Base-by-base conservation (phyloP, 2,329 filamentous ascomycete genomes). In the Exophiala sp. region DNA sequence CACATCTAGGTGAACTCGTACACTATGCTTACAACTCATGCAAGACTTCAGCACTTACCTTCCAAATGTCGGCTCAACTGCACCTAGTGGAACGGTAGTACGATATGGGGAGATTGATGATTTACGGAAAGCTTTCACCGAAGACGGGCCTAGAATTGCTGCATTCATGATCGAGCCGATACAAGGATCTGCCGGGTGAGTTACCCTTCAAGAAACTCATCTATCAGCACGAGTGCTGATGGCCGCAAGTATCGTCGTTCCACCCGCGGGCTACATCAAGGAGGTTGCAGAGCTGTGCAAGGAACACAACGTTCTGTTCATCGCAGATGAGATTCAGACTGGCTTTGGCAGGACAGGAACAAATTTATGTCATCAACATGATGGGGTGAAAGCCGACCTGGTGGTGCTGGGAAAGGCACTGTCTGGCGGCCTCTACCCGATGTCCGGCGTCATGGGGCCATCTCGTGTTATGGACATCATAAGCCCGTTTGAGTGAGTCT, bases 271-370 rank as follows among this genome's bases (percentile, higher is more conserved):
- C 5, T 55, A 50, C 35, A 24, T 41, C 2, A 4, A 34, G 11
- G 52, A 29, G 3, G 47, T 55, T 12, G 46, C 39, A 12, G 47
- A 51, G 5, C 34, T 55, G 8, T 55, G 52, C 47, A 10, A 29
- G 3, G 16, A 50, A 16, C 34, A 55, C 33, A 35, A 35, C 40
- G 20, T 55, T 21, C 47, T 55, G 16, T 79, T 96, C 71, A 96
- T 96, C 67, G 90, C 94, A 60, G 90, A 96, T 70, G 91, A 96
- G 75, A 90, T 96, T 10, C 91, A 95, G 75, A 95, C 90, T 4
- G 91, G 90, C 69, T 85, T 95, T 29, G 91, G 91, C 65, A 89
- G 90, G 39, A 96, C 91, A 0, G 91, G 91, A 65, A 89, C 88
- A 71, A 89, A 95, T 66, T 8, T 29, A 8, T 5, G 24, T 29